phyloP scores from a whole-genome alignment of 129 eudicot species.

The Tanacetum coccineum region DNA sequence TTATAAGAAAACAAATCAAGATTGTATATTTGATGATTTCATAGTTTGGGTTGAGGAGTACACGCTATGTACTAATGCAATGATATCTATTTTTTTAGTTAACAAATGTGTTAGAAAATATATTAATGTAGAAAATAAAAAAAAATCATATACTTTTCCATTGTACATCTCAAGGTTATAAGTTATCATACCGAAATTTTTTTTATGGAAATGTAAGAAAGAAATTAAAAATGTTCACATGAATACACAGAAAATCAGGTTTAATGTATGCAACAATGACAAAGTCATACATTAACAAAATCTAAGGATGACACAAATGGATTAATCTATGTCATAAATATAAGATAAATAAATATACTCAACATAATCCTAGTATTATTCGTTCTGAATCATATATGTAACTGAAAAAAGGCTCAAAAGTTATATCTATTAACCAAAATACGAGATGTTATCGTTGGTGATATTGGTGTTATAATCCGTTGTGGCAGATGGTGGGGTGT shows the following conservation, averaged over 20 bases:
- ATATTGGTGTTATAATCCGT: conserved; percentile 59
- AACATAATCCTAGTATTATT: conserved; percentile 32
- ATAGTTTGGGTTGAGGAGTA: conserved; percentile 17
- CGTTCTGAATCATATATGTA: conserved; percentile 18
- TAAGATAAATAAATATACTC: conserved; percentile 28
- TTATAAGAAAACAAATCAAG: conserved; percentile 6
- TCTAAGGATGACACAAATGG: conserved; percentile 25
- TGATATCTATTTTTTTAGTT: not conserved
- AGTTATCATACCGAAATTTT: not conserved
- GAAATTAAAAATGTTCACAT: conserved; percentile 16
- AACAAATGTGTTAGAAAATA: not conserved
- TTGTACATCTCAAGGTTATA: not conserved
- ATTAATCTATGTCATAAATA: conserved; percentile 27
- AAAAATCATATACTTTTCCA: not conserved
- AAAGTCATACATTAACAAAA: conserved; percentile 31
- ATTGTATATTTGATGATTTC: conserved; percentile 10
- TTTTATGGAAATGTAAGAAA: too few relatives aligned
- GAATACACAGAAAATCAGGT: conserved; percentile 20
- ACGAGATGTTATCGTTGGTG: conserved; percentile 57
- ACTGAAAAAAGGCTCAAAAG: conserved; percentile 10
- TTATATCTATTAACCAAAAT: conserved; percentile 48
- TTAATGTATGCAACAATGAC: conserved; percentile 24
- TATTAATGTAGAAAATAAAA: not conserved
- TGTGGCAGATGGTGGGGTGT: conserved; percentile 51
- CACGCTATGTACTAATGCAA: conserved; percentile 25